Base-by-base conservation (phyloP, 176 grass and related monocot species). In the Coix lacrymajobi region DNA sequence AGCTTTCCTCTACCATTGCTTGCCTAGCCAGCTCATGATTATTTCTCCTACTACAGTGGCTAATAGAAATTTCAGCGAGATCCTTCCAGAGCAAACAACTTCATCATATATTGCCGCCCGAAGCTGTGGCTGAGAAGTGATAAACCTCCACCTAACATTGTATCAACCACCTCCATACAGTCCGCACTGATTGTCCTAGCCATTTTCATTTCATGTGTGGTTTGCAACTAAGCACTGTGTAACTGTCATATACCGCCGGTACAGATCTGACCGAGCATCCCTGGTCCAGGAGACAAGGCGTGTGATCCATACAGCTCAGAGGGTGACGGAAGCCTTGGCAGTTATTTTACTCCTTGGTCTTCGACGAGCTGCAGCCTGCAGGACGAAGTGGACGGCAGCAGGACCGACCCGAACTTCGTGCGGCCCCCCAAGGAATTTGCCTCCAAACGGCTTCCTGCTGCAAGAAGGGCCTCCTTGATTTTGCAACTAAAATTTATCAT, bases 291-390 rank as follows among this genome's bases (percentile, higher is more conserved):
- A 60, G 67, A 80, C 48, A 36, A 57, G 69, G 48, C 81, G 40
- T 83, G 60, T 51, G 41, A 34, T 37, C 19, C 30, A 71, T 81
- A 75, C 24, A 73, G 83, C 69, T 73, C 69, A 43, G 92, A 82
- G 30, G 91, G 82, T 80, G 89, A 93, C 58, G 72, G 69, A 17
- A 91, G 84, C 77, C 32, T 89, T 11, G 72, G 86, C 37, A 46
- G 73, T 15, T 87, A n/a, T n/a, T n/a, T n/a, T n/a, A 83, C 52
- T 95, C 92, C 32, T 98, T 91, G 92, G 46, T 95, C n/a, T 70
- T 72, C 77, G 68, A 90, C 46, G 83, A 93, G 66, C 83, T 98
- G 65, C n/a, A n/a, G n/a, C n/a, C n/a, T n/a, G n/a, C 87, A 84
- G 14, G 96, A 94, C 15, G 86, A 91, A 60, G 82, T 83, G 34